Evolutionary conservation across 208 protist species (phyloP).

Genomic region (Leishmania aethiopica): DNA sequence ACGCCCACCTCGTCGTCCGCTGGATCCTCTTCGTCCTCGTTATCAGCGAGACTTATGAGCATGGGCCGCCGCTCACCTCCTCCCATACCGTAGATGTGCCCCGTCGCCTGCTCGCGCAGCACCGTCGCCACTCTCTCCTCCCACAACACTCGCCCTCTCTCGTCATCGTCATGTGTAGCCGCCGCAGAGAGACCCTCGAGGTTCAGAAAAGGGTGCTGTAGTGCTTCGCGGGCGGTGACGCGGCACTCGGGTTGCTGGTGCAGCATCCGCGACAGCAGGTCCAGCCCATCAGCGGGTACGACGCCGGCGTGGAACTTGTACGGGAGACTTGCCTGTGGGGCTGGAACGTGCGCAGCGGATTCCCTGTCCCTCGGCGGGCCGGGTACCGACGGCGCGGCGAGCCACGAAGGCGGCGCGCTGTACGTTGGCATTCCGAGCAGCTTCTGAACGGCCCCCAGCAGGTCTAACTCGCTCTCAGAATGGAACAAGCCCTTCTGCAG

Average conservation of each 20-base stretch:
- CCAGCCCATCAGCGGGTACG: slow-evolving; percentile 54
- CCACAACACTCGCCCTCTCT: slow-evolving; percentile 46
- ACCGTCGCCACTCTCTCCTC: slow-evolving; percentile 41
- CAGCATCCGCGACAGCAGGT: slow-evolving; percentile 79
- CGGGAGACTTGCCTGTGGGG: slow-evolving; percentile 45
- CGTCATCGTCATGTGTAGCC: slow-evolving; percentile 31
- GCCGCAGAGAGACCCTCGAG: neutral
- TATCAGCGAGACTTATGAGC: slow-evolving; percentile 28
- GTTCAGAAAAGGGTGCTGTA: slow-evolving; percentile 71
- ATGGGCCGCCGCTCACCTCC: slow-evolving; percentile 10
- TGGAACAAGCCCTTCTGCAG: slow-evolving; percentile 77
- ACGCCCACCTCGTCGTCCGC: slow-evolving; percentile 21
- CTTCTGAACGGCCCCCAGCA: slow-evolving; percentile 82
- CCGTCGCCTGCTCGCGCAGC: slow-evolving; percentile 11
- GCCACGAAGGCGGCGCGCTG: neutral
- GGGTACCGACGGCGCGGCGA: neutral
- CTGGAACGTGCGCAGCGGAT: neutral
- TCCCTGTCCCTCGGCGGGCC: neutral
- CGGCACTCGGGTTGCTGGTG: slow-evolving; percentile 48
- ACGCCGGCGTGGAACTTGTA: slow-evolving; percentile 63
- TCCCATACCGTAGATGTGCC: neutral
- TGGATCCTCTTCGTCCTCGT: slow-evolving; percentile 23
- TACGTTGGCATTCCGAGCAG: slow-evolving; percentile 51
- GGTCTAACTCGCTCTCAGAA: slow-evolving; percentile 64
- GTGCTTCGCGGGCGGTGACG: slow-evolving; percentile 58